phyloP scores from a whole-genome alignment of 306 rosid species.

The Datisca glomerata region DNA sequence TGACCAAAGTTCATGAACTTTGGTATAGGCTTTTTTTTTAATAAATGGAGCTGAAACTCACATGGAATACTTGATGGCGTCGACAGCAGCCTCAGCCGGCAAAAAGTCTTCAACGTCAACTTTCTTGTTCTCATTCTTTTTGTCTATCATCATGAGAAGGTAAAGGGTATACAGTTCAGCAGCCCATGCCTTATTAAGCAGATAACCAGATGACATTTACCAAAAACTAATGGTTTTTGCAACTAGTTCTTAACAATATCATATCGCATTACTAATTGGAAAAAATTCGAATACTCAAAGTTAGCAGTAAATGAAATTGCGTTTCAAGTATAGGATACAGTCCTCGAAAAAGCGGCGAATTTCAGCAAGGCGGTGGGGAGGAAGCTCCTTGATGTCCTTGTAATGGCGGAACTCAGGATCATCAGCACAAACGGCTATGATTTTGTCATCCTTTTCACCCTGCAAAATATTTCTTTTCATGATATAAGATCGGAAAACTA shows the following conservation, averaged over 20 bases:
- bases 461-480: conserved; percentile 18
- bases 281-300: too few relatives aligned
- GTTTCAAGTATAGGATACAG: conserved; percentile 46
- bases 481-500: not conserved
- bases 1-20: not conserved
- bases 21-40: not conserved
- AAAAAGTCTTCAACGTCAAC: conserved; percentile 93
- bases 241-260: too few relatives aligned
- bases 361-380: conserved; percentile 96
- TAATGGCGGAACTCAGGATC: conserved; percentile 90
- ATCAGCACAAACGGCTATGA: conserved; percentile 96
- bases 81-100: conserved; percentile 66
- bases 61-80: conserved; percentile 88
- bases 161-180: conserved; percentile 29
- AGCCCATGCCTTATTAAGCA: not conserved
- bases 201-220: not conserved
- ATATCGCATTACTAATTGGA: too few relatives aligned
- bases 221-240: too few relatives aligned
- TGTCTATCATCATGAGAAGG: conserved; percentile 43
- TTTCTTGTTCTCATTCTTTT: conserved; percentile 93
- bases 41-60: conserved; percentile 23
- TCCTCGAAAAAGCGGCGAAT: conserved; percentile 95
- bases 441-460: conserved; percentile 99
- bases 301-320: too few relatives aligned
- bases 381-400: conserved; percentile 72